These are phyloP conservation scores for Plasmodium inui DNA, from an alignment of 169 alveolate genomes.

Conservation along the genomic window DNA sequence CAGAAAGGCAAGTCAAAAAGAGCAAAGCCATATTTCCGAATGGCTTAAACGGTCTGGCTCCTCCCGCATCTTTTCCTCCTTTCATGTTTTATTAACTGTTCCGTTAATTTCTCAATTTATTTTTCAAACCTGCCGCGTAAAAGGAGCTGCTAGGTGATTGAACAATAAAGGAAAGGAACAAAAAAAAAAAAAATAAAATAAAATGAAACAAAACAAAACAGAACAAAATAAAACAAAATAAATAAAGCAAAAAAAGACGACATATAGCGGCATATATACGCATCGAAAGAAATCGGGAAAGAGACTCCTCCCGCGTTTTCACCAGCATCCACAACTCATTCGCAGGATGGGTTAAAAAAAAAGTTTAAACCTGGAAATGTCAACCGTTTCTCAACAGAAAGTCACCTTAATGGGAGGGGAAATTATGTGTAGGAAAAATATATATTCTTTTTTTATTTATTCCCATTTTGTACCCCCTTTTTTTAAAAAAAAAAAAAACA, in stretches of 20 bases:
- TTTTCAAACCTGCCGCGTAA: neutral
- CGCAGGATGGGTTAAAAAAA: neutral
- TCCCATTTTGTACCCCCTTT: neutral
- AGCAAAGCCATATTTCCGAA: neutral
- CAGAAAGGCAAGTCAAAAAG: neutral
- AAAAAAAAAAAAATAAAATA: neutral
- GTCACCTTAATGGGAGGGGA: neutral
- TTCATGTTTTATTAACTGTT: constrained; percentile 3
- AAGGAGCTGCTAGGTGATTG: constrained; percentile 7
- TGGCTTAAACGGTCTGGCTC: neutral
- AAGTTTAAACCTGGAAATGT: neutral
- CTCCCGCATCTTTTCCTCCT: neutral
- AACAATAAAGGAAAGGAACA: neutral
- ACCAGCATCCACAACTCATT: neutral
- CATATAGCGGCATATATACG: neutral
- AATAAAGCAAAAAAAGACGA: neutral
- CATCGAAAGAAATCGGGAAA: neutral
- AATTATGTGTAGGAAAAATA: neutral
- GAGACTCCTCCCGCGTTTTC: neutral
- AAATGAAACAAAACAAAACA: neutral
- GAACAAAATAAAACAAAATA: neutral
- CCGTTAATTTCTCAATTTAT: neutral
- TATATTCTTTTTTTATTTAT: neutral
- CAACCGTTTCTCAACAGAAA: neutral
- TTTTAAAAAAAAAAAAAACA: constrained; percentile 5